Conservation (phyloP, 1,284 basidiomycete species). For the Porodaedalea pini region DNA sequence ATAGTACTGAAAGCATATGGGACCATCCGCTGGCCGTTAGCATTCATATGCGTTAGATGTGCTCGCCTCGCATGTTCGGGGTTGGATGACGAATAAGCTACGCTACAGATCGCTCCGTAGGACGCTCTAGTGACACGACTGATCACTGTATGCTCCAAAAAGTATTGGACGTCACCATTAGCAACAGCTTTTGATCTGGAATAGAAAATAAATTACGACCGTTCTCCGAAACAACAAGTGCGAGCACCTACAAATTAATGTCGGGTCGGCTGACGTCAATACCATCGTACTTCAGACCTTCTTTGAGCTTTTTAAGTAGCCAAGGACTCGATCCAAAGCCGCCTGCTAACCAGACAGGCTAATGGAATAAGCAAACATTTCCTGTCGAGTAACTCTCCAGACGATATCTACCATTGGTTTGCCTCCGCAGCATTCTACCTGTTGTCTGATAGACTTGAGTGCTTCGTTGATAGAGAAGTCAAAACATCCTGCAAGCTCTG, state of each 20-base stretch:
- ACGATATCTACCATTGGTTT: slow-evolving; percentile 45
- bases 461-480: slow-evolving; percentile 73
- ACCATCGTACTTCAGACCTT: slow-evolving; percentile 49
- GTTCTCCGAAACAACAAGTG: too few species aligned
- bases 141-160: slow-evolving; percentile 74
- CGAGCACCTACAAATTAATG: too few species aligned
- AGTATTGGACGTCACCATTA: slow-evolving; percentile 77
- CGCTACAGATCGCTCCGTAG: slow-evolving; percentile 73
- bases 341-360: slow-evolving; percentile 75
- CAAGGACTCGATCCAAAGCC: slow-evolving; percentile 76
- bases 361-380: not conserved
- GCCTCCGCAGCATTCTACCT: slow-evolving; percentile 61
- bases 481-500: slow-evolving; percentile 64
- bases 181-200: slow-evolving; percentile 73
- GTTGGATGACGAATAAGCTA: slow-evolving; percentile 58
- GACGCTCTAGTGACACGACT: slow-evolving; percentile 71
- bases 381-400: too few species aligned
- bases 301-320: slow-evolving; percentile 69
- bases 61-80: slow-evolving; percentile 56
- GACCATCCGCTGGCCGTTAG: slow-evolving; percentile 62
- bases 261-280: slow-evolving; percentile 66
- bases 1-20: slow-evolving; percentile 68
- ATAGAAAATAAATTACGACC: too few species aligned
- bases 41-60: slow-evolving; percentile 20
- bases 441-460: slow-evolving; percentile 60